Conservation (phyloP, 2,329 filamentous ascomycete species). For the Pyrenophora seminiperda region DNA sequence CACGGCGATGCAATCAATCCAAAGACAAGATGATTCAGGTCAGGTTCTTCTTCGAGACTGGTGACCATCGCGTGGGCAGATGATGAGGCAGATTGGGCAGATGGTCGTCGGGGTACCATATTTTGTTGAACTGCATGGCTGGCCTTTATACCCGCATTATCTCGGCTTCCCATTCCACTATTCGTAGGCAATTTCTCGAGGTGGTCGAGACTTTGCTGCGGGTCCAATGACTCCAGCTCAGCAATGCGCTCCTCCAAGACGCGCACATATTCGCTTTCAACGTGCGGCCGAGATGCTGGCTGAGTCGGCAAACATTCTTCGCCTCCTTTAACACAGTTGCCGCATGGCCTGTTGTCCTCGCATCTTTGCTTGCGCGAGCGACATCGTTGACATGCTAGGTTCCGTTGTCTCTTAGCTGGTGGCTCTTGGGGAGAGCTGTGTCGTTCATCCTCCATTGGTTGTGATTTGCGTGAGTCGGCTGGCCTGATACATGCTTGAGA, state of each 20-base stretch:
- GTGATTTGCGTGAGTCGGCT: neutral
- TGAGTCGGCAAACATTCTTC: slow-evolving; percentile 61
- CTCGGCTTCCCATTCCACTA: neutral
- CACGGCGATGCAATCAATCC: slow-evolving; percentile 22
- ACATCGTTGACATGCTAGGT: slow-evolving; percentile 62
- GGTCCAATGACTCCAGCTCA: slow-evolving; percentile 23
- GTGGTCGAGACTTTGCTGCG: slow-evolving; percentile 22
- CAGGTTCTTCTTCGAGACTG: slow-evolving; percentile 9
- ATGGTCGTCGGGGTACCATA: slow-evolving; percentile 1
- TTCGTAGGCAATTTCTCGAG: slow-evolving; percentile 6
- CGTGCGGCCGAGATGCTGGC: slow-evolving; percentile 15
- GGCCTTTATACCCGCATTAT: neutral
- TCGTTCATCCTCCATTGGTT: slow-evolving; percentile 14
- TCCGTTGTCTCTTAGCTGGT: slow-evolving; percentile 20
- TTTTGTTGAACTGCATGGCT: neutral
- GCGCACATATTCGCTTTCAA: slow-evolving; percentile 28
- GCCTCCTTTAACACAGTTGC: slow-evolving; percentile 79
- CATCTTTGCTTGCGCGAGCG: slow-evolving; percentile 32
- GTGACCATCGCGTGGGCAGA: slow-evolving; percentile 7
- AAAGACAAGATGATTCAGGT: slow-evolving; percentile 21
- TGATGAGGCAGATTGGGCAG: slow-evolving; percentile 10
- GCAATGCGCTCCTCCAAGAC: slow-evolving; percentile 23
- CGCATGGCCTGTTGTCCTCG: slow-evolving; percentile 27
- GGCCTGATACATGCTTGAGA: too few species aligned
- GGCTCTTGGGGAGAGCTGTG: slow-evolving; percentile 10